phyloP scores from a whole-genome alignment of 2,329 filamentous ascomycete species.

The Penicillium thymicola region DNA sequence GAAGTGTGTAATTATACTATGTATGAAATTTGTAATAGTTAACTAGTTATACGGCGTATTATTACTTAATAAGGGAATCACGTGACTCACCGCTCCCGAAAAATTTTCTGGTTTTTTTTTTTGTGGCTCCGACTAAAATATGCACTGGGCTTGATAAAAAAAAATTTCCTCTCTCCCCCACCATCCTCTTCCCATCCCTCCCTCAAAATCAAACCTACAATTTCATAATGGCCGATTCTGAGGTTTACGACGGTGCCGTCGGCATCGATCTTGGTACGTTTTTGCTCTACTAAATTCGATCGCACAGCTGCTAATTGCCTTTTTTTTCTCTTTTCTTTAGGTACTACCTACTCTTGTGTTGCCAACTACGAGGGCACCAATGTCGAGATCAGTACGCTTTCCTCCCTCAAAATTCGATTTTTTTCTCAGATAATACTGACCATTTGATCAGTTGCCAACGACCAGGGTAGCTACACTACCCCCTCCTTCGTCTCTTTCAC shows the following conservation, averaged over 20 bases:
- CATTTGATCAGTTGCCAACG: constrained; percentile 73
- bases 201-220: constrained; percentile 18
- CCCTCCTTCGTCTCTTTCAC: constrained; percentile 99
- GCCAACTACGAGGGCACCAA: constrained; percentile 99
- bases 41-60: too few relatives aligned
- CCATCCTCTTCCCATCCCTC: constrained; percentile 22
- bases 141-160: constrained; percentile 25
- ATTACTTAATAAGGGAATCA: constrained; percentile 2
- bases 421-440: constrained; percentile 14
- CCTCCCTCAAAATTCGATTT: background rate
- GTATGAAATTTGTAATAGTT: too few relatives aligned
- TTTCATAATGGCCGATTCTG: constrained; percentile 27
- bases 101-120: constrained; percentile 24
- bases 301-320: constrained; percentile 8
- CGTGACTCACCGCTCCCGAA: constrained; percentile 26
- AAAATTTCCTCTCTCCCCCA: constrained; percentile 27
- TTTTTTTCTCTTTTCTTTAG: constrained; percentile 47
- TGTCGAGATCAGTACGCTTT: constrained; percentile 87
- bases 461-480: constrained; percentile 98
- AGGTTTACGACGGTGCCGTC: constrained; percentile 96
- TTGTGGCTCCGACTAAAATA: constrained; percentile 22
- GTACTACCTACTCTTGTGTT: constrained; percentile 99
- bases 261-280: constrained; percentile 97
- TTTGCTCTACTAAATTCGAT: background rate
- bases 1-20: too few relatives aligned